A percentile compares a stretch with the other conserved stretches of the same genome.
Evolutionary conservation across 768 basidiomycete species (phyloP).

Genomic region (Lactifluus rugatus): DNA sequence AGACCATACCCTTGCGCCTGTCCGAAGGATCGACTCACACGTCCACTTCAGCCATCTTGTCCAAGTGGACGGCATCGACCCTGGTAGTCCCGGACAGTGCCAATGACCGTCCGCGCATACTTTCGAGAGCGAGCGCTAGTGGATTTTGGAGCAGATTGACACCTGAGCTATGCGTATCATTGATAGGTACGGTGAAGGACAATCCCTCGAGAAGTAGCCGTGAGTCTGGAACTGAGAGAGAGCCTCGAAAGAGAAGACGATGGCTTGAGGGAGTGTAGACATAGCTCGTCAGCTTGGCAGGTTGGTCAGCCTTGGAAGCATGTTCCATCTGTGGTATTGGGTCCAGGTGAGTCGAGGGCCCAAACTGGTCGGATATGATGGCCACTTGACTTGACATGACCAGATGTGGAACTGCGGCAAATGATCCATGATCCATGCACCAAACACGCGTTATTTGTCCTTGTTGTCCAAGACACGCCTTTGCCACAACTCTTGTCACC

Average conservation of each 20-base stretch:
- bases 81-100: conserved; percentile 46
- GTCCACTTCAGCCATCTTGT: conserved; percentile 42
- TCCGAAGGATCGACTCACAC: conserved; percentile 31
- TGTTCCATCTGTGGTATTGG: neutral
- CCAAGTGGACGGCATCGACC: conserved; percentile 48
- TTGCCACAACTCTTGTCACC: neutral
- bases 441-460: conserved; percentile 13
- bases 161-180: conserved; percentile 19
- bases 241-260: conserved; percentile 67
- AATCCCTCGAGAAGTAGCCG: conserved; percentile 63
- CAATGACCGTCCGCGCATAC: conserved; percentile 65
- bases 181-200: conserved; percentile 49
- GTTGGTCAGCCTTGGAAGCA: conserved; percentile 9
- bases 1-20: neutral
- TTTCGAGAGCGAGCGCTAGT: conserved; percentile 63
- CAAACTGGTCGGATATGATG: neutral
- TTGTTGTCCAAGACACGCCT: neutral
- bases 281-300: conserved; percentile 17
- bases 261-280: conserved; percentile 28
- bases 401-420: neutral
- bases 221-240: conserved; percentile 65
- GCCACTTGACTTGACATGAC: too few species aligned
- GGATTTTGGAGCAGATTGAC: conserved; percentile 49
- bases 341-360: neutral
- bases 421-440: conserved; percentile 16